Base-by-base conservation (phyloP, 306 rosid genomes). In the Acacia acuminata region DNA sequence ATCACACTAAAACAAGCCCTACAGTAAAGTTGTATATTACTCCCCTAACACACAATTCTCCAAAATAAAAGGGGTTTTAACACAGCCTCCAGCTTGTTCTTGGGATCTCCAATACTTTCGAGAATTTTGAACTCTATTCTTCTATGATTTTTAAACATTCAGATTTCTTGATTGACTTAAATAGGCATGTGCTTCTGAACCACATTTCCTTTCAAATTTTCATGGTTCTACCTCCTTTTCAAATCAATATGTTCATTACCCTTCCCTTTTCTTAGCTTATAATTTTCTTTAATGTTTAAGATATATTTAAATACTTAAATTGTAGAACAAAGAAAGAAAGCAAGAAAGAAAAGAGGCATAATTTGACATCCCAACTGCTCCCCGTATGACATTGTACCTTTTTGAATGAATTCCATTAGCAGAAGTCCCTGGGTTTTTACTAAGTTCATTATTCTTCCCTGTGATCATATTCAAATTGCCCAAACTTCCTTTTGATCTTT, bases 401-500 rank as follows among this genome's bases (percentile, higher is more conserved):
- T 93, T 96, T 71, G 99, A 92, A 83, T 91, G 90, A 84, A 65
- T 76, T 83, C 99, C 99, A 83, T 93, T 92, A 73, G 91, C 89
- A 70, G 97, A 88, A 83, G 92, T 78, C 65, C 98, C 96, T 10
- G 94, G 83, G 77, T 93, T 81, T 91, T 93, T 96, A 81, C 92
- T 84, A 71, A 55, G 92, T 79, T 92, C 99, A 72, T 90, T 93
- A 87, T 89, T 92, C 89, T 93, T 96, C 90, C 99, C 94, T 8
- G 99, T 93, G 79, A 96, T 90, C 97, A 96, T 93, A 88, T 90
- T 96, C 89, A 96, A 91, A 86, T 97, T 93, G 71, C 99, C 98
- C 85, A 93, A 84, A 86, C 98, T 96, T 93, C 99, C 99, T 81
- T 93, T 96, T 32, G 98, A 96, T 92, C 99, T 90, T 88, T 96